Conservation (phyloP, 2,329 filamentous ascomycete species). For the Cadophora sp. region DNA sequence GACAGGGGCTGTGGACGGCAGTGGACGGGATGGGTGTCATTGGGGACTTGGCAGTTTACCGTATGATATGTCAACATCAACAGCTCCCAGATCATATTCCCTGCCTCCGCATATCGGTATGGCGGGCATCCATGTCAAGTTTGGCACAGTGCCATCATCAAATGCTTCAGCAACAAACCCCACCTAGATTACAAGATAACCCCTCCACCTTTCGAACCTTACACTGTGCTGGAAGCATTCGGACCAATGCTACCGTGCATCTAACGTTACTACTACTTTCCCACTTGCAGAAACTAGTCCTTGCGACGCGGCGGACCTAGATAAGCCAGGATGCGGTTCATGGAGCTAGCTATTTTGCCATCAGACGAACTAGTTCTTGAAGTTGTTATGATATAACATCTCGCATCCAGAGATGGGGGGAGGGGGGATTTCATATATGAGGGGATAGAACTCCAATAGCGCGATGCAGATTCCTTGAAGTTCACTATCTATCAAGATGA, state of each 20-base stretch:
- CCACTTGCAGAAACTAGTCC: slow-evolving; percentile 6
- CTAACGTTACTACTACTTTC: slow-evolving; percentile 23
- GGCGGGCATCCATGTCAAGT: background rate
- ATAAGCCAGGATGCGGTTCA: slow-evolving; percentile 1
- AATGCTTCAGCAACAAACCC: too few species aligned
- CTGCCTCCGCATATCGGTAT: background rate
- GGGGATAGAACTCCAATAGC: background rate
- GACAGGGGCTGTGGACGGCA: background rate
- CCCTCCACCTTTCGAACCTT: background rate
- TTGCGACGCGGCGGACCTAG: slow-evolving; percentile 23
- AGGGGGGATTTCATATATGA: slow-evolving; percentile 7
- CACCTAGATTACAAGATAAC: background rate
- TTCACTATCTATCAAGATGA: slow-evolving; percentile 9
- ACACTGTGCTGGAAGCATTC: too few species aligned
- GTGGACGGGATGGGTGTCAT: slow-evolving; percentile 5
- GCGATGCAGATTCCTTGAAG: background rate
- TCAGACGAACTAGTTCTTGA: slow-evolving; percentile 9
- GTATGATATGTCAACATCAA: background rate
- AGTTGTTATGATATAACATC: slow-evolving; percentile 1
- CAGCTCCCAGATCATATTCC: background rate
- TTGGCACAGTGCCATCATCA: too few species aligned
- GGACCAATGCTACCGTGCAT: slow-evolving; percentile 21
- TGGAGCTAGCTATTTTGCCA: background rate
- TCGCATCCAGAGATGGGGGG: slow-evolving; percentile 9
- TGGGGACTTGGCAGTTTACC: background rate